Evolutionary conservation across 2,329 filamentous ascomycete species (phyloP).

Genomic region (Exophiala phaeomuriformis): DNA sequence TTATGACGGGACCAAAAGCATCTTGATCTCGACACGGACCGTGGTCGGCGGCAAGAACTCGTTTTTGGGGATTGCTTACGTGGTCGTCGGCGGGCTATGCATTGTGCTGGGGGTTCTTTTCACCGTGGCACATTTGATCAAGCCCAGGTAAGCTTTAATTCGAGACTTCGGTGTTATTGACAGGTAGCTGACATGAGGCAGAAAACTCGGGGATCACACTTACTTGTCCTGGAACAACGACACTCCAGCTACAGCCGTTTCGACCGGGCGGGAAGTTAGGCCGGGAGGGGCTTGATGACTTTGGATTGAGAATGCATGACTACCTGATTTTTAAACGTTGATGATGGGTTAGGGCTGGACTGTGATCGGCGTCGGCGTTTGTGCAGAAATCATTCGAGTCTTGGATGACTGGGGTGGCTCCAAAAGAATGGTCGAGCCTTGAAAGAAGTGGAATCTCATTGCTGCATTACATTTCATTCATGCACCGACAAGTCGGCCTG

Average conservation of each 20-base stretch:
- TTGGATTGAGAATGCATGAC: conserved; percentile 11
- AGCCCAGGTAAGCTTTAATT: conserved; percentile 60
- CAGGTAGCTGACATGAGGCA: conserved; percentile 33
- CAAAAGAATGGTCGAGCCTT: background rate
- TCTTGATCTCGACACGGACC: conserved; percentile 63
- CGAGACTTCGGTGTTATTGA: conserved; percentile 10
- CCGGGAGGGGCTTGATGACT: conserved; percentile 27
- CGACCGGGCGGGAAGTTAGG: conserved; percentile 50
- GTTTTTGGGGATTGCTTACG: conserved; percentile 92
- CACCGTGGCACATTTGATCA: conserved; percentile 82
- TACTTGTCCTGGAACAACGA: conserved; percentile 94
- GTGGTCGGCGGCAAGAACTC: conserved; percentile 93
- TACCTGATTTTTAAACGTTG: conserved; percentile 8
- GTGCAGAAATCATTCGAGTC: background rate
- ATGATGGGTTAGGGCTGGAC: background rate
- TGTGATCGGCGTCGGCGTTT: conserved; percentile 17
- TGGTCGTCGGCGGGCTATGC: conserved; percentile 89
- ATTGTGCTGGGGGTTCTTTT: conserved; percentile 82
- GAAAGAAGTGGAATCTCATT: background rate
- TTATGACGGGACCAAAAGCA: conserved; percentile 47
- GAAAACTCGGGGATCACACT: conserved; percentile 95
- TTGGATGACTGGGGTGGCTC: conserved; percentile 1
- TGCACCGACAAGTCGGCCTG: background rate
- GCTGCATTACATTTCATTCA: background rate
- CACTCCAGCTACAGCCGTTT: conserved; percentile 47